Evolutionary conservation across 495 filamentous ascomycete species (phyloP).

Genomic region (Mytilinidion resinicola): DNA sequence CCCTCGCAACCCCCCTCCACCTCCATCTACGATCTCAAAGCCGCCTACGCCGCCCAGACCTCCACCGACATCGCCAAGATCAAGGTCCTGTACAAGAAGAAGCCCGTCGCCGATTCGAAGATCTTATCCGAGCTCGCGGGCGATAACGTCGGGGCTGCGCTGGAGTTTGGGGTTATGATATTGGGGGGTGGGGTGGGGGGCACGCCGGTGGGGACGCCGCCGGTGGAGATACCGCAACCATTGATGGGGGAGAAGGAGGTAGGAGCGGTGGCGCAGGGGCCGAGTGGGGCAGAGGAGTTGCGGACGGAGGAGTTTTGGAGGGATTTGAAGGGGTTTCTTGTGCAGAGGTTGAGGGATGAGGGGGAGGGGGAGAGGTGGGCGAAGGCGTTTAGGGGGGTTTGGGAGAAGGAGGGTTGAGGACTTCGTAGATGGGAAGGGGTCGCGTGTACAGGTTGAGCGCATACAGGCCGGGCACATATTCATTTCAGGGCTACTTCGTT

Average conservation of each 20-base stretch:
- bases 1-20: conserved; percentile 56
- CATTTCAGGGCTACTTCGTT: too few species aligned
- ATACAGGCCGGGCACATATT: too few species aligned
- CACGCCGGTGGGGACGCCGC: conserved; percentile 27
- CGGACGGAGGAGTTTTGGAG: conserved; percentile 75
- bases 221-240: conserved; percentile 26
- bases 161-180: conserved; percentile 80
- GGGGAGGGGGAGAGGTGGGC: conserved; percentile 56
- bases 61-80: conserved; percentile 59
- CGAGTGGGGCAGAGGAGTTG: conserved; percentile 54
- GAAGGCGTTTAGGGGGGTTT: conserved; percentile 63
- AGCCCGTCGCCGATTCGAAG: conserved; percentile 69
- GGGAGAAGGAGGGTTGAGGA: conserved; percentile 38
- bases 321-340: conserved; percentile 75
- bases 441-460: too few species aligned
- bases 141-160: conserved; percentile 33
- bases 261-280: conserved; percentile 44
- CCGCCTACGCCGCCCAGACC: conserved; percentile 46
- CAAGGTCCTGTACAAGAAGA: conserved; percentile 74
- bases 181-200: conserved; percentile 52
- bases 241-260: conserved; percentile 26
- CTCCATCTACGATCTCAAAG: conserved; percentile 68
- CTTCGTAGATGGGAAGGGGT: too few species aligned
- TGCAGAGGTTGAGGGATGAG: conserved; percentile 70
- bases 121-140: conserved; percentile 52